A percentile compares a stretch with the other conserved stretches of the same genome.
These are phyloP conservation scores for Claviceps fusiformis DNA, from an alignment of 2,329 filamentous ascomycete species.

Conservation along the genomic window DNA sequence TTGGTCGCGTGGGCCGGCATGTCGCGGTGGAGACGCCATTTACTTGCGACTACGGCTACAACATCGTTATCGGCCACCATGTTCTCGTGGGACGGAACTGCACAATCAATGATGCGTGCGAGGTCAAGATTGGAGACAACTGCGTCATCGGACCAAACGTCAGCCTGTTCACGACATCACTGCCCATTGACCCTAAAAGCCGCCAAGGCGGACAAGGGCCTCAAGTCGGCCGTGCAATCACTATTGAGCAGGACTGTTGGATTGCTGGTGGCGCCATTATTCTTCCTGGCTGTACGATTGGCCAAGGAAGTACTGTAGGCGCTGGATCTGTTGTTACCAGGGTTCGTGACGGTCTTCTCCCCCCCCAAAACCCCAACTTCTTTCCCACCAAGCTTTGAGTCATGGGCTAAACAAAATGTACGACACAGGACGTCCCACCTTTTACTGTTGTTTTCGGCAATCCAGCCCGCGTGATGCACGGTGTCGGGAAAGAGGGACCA, in stretches of 20 bases:
- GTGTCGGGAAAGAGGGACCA: conserved; percentile 20
- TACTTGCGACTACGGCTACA: conserved; percentile 89
- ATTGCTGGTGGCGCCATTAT: conserved; percentile 67
- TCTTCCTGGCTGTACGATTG: conserved; percentile 66
- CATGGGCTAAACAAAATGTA: conserved; percentile 2
- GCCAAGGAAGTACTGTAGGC: conserved; percentile 64
- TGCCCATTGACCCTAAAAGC: conserved; percentile 58
- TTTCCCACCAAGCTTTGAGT: too few species aligned
- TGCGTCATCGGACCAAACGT: conserved; percentile 73
- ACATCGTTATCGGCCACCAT: conserved; percentile 75
- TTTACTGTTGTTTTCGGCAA: conserved; percentile 60
- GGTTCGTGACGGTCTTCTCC: conserved; percentile 21
- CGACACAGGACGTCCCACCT: conserved; percentile 44
- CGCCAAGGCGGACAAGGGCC: conserved; percentile 61
- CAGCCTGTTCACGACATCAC: conserved; percentile 65
- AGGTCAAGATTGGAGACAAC: conserved; percentile 68
- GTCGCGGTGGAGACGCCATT: conserved; percentile 80
- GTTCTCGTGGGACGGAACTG: conserved; percentile 75
- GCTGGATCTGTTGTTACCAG: conserved; percentile 79
- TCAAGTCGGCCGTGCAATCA: conserved; percentile 56
- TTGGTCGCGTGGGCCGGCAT: conserved; percentile 56
- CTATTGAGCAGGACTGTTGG: conserved; percentile 77
- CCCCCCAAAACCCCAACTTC: too few species aligned
- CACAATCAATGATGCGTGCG: conserved; percentile 73
- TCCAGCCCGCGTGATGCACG: conserved; percentile 44